phyloP scores from a whole-genome alignment of 140 eudicot genomes.

The Flaveria floridana region DNA sequence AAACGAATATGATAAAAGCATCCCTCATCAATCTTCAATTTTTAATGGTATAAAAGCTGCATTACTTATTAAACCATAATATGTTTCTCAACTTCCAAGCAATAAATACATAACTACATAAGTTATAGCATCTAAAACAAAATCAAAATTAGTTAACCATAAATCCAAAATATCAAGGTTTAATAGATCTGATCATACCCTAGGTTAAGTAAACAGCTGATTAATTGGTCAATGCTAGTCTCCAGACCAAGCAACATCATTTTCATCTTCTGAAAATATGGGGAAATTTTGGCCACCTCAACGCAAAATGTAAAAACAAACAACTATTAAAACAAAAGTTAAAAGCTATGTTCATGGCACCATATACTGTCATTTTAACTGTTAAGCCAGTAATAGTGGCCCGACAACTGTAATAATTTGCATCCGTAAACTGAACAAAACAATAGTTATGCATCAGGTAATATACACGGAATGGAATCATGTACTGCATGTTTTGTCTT shows the following conservation, averaged over 20 bases:
- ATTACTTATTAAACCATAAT: background rate
- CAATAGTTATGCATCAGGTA: too few relatives aligned
- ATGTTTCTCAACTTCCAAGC: background rate
- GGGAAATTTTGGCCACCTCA: background rate
- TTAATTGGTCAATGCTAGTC: background rate
- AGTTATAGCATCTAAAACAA: background rate
- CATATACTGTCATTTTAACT: background rate
- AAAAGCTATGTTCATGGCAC: background rate
- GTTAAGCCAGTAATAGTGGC: background rate
- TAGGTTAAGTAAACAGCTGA: background rate
- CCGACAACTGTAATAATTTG: background rate
- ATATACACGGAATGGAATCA: too few relatives aligned
- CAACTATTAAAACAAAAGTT: background rate
- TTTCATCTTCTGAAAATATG: slow-evolving; percentile 20
- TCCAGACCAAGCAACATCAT: slow-evolving; percentile 9
- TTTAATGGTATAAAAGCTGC: slow-evolving; percentile 1
- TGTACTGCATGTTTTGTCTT: too few relatives aligned
- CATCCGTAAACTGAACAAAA: too few relatives aligned
- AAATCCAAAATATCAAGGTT: background rate
- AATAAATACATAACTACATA: background rate
- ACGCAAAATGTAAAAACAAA: background rate
- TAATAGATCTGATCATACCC: background rate
- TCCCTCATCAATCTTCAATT: background rate
- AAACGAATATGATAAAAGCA: background rate
- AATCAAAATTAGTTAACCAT: background rate